Percentiles rank a stretch among this genome's conserved stretches.
Conservation (phyloP, 1,284 basidiomycete species). For the Irpex sp. region DNA sequence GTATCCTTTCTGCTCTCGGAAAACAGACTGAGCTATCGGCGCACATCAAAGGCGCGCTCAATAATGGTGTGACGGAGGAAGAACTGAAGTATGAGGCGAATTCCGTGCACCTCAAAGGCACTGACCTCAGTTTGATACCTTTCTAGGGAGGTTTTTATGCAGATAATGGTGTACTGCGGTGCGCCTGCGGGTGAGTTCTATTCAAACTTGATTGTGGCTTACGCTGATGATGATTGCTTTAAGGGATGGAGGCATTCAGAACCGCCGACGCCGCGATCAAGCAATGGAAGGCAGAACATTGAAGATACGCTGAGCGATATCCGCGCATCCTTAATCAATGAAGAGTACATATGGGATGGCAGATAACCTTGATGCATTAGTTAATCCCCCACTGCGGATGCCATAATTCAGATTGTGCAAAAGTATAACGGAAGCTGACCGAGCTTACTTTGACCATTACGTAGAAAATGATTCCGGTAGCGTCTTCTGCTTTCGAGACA, state of each 20-base stretch:
- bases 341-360: too few relatives aligned
- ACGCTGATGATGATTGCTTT: background rate
- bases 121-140: background rate
- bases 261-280: background rate
- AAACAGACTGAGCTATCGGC: background rate
- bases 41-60: background rate
- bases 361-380: too few relatives aligned
- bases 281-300: slow-evolving; percentile 1
- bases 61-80: background rate
- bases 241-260: background rate
- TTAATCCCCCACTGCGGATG: too few relatives aligned
- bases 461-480: background rate
- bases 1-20: background rate
- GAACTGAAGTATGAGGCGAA: background rate
- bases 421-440: background rate
- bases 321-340: too few relatives aligned
- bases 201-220: background rate
- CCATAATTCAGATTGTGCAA: too few relatives aligned
- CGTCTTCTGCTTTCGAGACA: background rate
- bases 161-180: background rate
- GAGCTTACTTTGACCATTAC: background rate
- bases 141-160: background rate
- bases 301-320: too few relatives aligned
- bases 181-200: background rate
- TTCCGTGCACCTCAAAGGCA: background rate